Percentiles rank a stretch among this genome's conserved stretches.
Evolutionary conservation across 2,329 filamentous ascomycete genomes (phyloP).

Genomic region (Fusarium torulosum): DNA sequence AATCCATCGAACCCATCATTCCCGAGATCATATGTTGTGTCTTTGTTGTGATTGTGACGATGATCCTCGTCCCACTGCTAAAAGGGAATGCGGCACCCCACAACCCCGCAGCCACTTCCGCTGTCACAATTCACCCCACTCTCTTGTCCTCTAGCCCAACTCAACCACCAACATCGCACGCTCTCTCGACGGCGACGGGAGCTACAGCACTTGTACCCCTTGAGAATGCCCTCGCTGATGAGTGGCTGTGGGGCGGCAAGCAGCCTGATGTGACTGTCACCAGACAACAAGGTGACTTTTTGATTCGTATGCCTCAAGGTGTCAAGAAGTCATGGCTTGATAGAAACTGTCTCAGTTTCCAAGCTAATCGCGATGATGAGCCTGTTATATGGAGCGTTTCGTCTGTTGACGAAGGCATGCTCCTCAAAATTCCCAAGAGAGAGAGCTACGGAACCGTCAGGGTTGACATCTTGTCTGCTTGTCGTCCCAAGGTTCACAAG

Average conservation of each 20-base stretch:
- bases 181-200: conserved; percentile 34
- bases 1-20: neutral
- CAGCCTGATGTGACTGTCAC: conserved; percentile 50
- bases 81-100: conserved; percentile 36
- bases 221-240: conserved; percentile 48
- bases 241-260: conserved; percentile 53
- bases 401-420: conserved; percentile 63
- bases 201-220: conserved; percentile 50
- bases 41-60: conserved; percentile 42
- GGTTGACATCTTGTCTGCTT: conserved; percentile 69
- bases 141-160: conserved; percentile 35
- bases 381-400: conserved; percentile 63
- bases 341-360: conserved; percentile 68
- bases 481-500: conserved; percentile 71
- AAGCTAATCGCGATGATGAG: conserved; percentile 63
- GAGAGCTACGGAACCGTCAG: conserved; percentile 71
- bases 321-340: conserved; percentile 67
- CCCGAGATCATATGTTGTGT: conserved; percentile 45
- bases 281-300: conserved; percentile 62
- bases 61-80: conserved; percentile 48
- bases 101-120: conserved; percentile 46
- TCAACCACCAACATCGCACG: conserved; percentile 30
- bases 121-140: conserved; percentile 45
- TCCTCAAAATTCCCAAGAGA: conserved; percentile 64
- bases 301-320: conserved; percentile 65